These are phyloP conservation scores for Lippia alba DNA, from an alignment of 305 asterid species.

Conservation along the genomic window DNA sequence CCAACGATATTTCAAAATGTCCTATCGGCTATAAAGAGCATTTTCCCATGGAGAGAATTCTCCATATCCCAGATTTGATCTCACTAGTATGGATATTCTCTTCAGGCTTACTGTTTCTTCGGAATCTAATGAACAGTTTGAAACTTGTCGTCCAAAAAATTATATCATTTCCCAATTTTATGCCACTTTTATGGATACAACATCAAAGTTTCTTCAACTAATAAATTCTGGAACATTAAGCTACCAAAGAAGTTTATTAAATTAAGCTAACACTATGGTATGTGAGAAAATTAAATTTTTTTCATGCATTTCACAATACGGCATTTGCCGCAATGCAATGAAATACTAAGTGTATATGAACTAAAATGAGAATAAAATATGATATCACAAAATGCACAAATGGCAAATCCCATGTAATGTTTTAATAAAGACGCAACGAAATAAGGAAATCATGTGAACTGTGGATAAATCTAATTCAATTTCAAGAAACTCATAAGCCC, in stretches of 20 bases:
- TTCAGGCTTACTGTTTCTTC: no score
- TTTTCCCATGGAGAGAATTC: no score
- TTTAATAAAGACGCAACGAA: conserved; percentile 12
- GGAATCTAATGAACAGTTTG: no score
- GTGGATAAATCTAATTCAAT: not conserved
- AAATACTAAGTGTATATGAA: conserved; percentile 15
- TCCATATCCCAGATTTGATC: no score
- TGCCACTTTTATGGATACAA: no score
- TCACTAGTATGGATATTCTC: no score
- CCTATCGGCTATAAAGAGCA: not conserved
- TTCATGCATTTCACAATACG: no score
- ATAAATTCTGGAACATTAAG: not conserved
- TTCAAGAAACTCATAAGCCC: conserved; percentile 7
- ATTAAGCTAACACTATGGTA: not conserved
- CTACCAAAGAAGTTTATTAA: not conserved
- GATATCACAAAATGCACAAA: not conserved
- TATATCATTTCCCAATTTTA: no score
- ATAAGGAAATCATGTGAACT: conserved; percentile 7
- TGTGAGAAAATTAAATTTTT: no score
- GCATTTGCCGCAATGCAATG: not conserved
- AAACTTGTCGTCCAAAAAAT: no score
- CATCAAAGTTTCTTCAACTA: conserved; percentile 13
- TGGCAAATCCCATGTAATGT: not conserved
- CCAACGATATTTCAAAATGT: no score
- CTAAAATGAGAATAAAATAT: conserved; percentile 2